Evolutionary conservation across 768 basidiomycete genomes (phyloP), one percentile per base, ranked within the genome.

Genomic region (Termitomyces sp.): DNA sequence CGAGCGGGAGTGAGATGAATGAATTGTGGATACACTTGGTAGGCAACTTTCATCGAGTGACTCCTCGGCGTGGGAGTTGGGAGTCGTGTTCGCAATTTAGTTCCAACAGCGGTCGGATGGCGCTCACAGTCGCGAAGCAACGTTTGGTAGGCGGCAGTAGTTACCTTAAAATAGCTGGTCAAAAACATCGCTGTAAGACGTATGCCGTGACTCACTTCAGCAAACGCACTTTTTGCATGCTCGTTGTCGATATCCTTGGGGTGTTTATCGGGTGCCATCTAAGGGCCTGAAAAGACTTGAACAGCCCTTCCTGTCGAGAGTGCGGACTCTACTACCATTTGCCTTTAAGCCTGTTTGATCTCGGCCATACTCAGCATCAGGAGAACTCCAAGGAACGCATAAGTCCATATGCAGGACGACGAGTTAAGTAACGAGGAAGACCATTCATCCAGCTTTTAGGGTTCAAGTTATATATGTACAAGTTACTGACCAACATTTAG

Each of bases 251-350:
- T 69, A 22, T 69, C 78, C 68, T 84, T 82, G 54, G 69, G 77
- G 69, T 85, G 83, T 60, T 84, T 84, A 71, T 87, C 85, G 61
- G 86, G 85, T n/a, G n/a, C 84, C 86, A 88, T 66, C 77, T 78
- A 57, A 87, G 72, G 63, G 84, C 85, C 86, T 71, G 63, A 59
- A 48, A 58, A n/a, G n/a, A n/a, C n/a, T n/a, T n/a, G n/a, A n/a
- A n/a, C n/a, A n/a, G 50, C 18, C 20, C 48, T 65, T 61, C 55
- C 70, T 60, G 60, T 63, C 50, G 66, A 56, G 58, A 60, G 58
- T 60, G 61, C 55, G 37, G 54, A 62, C 59, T 44, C 31, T 68
- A 74, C 65, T 73, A 86, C 86, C 73, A 83, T 74, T 68, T 76
- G 80, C 72, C 81, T 85, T 72, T 88, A 88, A 15, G 85, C 84